phyloP scores from a whole-genome alignment of 129 eudicot genomes.

The Flaveria trinervia region DNA sequence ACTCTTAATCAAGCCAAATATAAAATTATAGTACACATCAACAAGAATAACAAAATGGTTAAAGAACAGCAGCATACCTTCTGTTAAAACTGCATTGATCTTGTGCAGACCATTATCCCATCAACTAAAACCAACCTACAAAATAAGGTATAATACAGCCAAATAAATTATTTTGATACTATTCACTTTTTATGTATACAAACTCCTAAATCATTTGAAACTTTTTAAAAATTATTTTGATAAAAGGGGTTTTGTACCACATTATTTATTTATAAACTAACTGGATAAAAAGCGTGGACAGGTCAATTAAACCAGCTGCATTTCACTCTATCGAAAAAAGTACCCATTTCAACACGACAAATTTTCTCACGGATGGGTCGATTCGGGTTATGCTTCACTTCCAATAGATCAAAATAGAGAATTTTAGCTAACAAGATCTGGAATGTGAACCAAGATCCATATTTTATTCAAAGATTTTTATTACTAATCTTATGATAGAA shows the following conservation, averaged over 20 bases:
- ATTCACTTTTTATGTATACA: neutral
- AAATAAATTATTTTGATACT: slow-evolving; percentile 15
- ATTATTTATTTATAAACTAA: neutral
- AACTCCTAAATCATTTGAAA: neutral
- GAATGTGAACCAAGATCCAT: neutral
- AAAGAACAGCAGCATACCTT: slow-evolving; percentile 46
- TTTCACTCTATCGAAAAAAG: neutral
- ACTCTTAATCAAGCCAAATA: slow-evolving; percentile 30
- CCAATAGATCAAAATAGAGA: neutral
- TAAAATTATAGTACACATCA: slow-evolving; percentile 41
- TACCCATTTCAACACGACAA: neutral
- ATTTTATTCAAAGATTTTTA: neutral
- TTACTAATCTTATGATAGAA: neutral
- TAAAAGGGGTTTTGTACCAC: neutral
- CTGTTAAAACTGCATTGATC: slow-evolving; percentile 34
- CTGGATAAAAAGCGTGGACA: neutral
- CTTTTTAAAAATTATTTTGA: neutral
- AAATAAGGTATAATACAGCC: slow-evolving; percentile 5
- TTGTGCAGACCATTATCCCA: slow-evolving; percentile 22
- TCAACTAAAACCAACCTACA: slow-evolving; percentile 39
- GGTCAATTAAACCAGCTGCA: neutral
- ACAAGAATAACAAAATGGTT: slow-evolving; percentile 38
- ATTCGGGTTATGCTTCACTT: neutral
- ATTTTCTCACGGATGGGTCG: neutral
- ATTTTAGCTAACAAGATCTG: neutral